Base-by-base conservation (phyloP, 306 rosid genomes). In the Neltuma alba region DNA sequence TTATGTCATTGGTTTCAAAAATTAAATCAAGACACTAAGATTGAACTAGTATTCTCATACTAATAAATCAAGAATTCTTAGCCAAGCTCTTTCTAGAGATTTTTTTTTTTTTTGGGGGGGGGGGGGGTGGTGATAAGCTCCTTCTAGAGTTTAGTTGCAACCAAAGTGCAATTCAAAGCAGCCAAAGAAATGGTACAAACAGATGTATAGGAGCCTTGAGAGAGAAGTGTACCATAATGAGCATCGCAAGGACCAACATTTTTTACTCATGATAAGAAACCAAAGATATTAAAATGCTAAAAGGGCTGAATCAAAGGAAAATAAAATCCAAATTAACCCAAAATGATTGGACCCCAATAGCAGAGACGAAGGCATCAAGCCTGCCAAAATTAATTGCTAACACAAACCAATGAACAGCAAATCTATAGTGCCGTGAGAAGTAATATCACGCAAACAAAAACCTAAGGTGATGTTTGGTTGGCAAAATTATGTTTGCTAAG, bases 391-490 rank as follows among this genome's bases (percentile, higher is more conserved):
- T 4, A 21, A 15, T 15, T 67, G 52, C 50, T 40, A n/a, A 21
- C 30, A n/a, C 15, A 16, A 67, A 9, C 50, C 12, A 23, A 15
- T 13, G 36, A 69, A 69, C 23, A 14, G 6, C 2, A 41, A 47
- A 7, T 1, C 34, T 40, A 25, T 31, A 41, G 23, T 25, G 36
- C 12, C 57, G 23, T 42, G 21, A 7, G 28, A 10, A 42, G 25
- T 40, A 52, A 63, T 70, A 76, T 27, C 21, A 44, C 25, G 77
- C 38, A 78, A 54, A 37, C 54, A 58, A 67, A 81, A 79, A 38
- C 44, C 33, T 23, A 69, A 50, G 9, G 57, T 50, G 57, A 20
- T 50, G 57, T 50, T 50, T 50, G 23, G 57, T 50, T 50, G 23
- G 23, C 21, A 50, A 8, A 50, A 50, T 50, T 50, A 1, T 16